Evolutionary conservation across 495 filamentous ascomycete genomes (phyloP).

Genomic region (Trichocladium antarcticum): DNA sequence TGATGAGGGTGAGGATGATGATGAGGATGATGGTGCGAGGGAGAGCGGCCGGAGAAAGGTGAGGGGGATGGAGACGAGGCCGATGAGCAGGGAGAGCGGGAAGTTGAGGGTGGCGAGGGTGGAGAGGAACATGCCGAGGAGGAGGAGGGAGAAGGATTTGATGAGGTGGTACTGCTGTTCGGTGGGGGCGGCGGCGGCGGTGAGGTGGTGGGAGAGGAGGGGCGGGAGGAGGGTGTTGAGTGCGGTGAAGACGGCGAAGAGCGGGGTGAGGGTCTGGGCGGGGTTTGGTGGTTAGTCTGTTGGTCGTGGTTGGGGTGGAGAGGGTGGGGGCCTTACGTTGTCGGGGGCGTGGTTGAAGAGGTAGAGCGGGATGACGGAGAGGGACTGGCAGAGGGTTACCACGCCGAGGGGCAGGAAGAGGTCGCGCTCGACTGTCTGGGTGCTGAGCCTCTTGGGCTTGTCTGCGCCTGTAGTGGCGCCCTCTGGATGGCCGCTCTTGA

Average conservation of each 20-base stretch:
- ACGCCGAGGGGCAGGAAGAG: constrained; percentile 68
- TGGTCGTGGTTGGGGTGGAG: too few species aligned
- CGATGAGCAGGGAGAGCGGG: constrained; percentile 76
- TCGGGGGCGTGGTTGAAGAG: constrained; percentile 66
- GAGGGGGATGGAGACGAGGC: constrained; percentile 63
- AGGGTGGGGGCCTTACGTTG: constrained; percentile 40
- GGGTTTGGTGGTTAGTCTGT: constrained; percentile 15
- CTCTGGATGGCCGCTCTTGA: constrained; percentile 56
- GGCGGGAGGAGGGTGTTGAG: constrained; percentile 50
- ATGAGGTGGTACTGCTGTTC: constrained; percentile 63
- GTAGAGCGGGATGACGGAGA: constrained; percentile 76
- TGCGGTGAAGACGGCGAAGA: constrained; percentile 48
- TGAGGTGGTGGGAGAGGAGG: constrained; percentile 43
- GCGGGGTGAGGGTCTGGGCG: constrained; percentile 43
- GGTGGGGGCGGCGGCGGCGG: constrained; percentile 41
- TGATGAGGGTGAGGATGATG: constrained; percentile 18
- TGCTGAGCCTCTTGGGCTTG: constrained; percentile 12
- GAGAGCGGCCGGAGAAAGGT: constrained; percentile 54
- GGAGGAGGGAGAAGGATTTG: constrained; percentile 82
- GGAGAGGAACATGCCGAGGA: constrained; percentile 82
- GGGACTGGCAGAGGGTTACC: constrained; percentile 57
- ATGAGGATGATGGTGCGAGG: constrained; percentile 23
- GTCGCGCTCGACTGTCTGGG: constrained; percentile 49
- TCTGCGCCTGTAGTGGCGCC: constrained; percentile 14
- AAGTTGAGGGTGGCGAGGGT: constrained; percentile 95